phyloP scores from a whole-genome alignment of 345 rosid species.

The Kernera saxatilis region DNA sequence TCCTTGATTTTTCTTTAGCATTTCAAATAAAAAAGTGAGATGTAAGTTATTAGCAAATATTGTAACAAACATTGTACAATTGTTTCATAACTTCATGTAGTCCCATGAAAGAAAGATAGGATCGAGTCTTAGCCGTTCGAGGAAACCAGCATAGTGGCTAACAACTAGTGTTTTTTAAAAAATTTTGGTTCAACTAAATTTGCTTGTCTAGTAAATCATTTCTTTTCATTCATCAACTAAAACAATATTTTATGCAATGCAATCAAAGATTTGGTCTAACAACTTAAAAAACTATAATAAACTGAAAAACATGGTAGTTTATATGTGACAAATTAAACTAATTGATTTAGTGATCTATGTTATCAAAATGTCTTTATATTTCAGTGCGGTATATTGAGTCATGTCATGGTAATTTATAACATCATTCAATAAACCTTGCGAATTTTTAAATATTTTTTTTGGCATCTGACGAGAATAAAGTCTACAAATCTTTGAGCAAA shows the following conservation, averaged over 20 bases:
- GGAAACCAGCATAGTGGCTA: not conserved
- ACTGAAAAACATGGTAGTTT: not conserved
- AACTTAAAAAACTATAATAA: not conserved
- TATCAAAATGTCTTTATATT: not conserved
- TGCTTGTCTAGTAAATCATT: not conserved
- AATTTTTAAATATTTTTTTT: not conserved
- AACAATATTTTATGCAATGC: not conserved
- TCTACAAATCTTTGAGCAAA: no score
- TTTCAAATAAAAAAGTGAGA: no score
- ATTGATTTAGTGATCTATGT: not conserved
- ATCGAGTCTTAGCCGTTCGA: not conserved
- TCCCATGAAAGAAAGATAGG: not conserved
- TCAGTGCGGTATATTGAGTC: no score
- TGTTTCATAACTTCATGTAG: not conserved
- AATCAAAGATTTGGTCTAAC: slow-evolving; percentile 4
- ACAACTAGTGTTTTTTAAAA: not conserved
- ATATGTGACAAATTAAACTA: not conserved
- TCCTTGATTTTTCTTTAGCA: not conserved
- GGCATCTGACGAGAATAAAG: not conserved
- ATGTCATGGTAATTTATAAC: not conserved
- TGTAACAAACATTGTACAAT: not conserved
- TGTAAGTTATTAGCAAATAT: not conserved
- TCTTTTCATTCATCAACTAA: not conserved
- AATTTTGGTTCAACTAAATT: not conserved
- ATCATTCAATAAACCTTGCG: not conserved